Base-by-base conservation (phyloP, 768 basidiomycete species). In the Pulveroboletus sp. region DNA sequence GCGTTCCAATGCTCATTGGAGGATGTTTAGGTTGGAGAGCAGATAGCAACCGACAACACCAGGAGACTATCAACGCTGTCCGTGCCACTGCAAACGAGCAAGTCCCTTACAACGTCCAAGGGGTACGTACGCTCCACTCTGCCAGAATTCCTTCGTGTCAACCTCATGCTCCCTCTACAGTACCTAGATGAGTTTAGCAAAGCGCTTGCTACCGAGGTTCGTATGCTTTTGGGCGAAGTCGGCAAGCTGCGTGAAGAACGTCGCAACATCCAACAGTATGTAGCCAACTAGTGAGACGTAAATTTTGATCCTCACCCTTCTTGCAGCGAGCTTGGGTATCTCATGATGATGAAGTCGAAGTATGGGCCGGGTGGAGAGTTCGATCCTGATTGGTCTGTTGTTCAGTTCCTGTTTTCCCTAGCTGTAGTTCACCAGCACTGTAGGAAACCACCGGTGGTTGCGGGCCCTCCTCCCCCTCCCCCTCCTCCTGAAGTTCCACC, bases 121-220 rank as follows among this genome's bases (percentile, higher is more conserved):
- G 80, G 26, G 89, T 91, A 70, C 45, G 84, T 71, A 37, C 7
- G 15, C 24, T 27, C 27, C 26, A 36, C 27, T 45, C 15, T 36
- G 11, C n/a, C 26, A 12, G n/a, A 27, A 8, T 6, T 14, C 26
- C 12, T 26, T 27, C 3, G 27, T 36, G 9, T 33, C 12, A 14
- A 45, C 15, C 24, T 10, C 43, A 11, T 9, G 7, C 21, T 3
- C 14, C 2, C 3, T 35, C 24, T 24, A 36, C 48, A 89, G 86
- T 92, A 93, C 64, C 76, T 93, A 12, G 86, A 93, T 52, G 88
- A 93, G 49, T 93, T 93, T 70, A 91, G 88, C 66, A 86, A 83
- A 64, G 85, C 90, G 1, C 69, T 93, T 40, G 88, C 90, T 3
- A 75, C 79, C 14, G 90, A 93, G 71, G 89, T 93, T 9, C 82